Evolutionary conservation across 345 rosid genomes (phyloP).

Genomic region (Pugionium dolabratum): DNA sequence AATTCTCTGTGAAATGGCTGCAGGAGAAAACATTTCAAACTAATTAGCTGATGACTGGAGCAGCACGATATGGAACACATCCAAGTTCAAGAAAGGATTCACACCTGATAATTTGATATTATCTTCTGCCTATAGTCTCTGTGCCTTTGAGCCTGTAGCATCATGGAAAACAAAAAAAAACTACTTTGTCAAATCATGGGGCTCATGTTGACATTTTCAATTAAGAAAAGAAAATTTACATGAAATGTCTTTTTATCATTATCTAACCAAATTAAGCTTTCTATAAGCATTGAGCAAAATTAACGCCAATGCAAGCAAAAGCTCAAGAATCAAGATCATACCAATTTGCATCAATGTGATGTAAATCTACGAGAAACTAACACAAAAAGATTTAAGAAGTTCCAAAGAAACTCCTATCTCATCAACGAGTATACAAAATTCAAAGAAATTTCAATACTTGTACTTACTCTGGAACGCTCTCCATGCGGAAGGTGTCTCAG

Average conservation of each 20-base stretch:
- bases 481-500: conserved; percentile 74
- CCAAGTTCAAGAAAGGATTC: conserved; percentile 12
- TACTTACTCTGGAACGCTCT: conserved; percentile 70
- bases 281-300: not conserved
- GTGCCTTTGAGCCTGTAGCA: conserved; percentile 67
- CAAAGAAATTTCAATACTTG: conserved; percentile 1
- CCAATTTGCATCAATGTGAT: not conserved
- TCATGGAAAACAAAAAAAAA: not conserved
- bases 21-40: conserved; percentile 34
- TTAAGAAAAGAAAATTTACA: not conserved
- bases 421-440: not conserved
- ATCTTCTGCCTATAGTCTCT: conserved; percentile 82
- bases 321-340: not conserved
- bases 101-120: conserved; percentile 69
- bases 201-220: not conserved
- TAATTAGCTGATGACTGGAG: conserved; percentile 1
- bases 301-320: not conserved
- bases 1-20: conserved; percentile 83
- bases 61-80: conserved; percentile 3
- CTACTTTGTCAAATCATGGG: not conserved
- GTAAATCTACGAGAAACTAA: conserved; percentile 2
- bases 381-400: not conserved
- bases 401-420: conserved; percentile 9
- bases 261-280: conserved; percentile 5
- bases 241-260: not conserved